Base-by-base conservation (phyloP, 345 rosid genomes). In the Salix udensis region DNA sequence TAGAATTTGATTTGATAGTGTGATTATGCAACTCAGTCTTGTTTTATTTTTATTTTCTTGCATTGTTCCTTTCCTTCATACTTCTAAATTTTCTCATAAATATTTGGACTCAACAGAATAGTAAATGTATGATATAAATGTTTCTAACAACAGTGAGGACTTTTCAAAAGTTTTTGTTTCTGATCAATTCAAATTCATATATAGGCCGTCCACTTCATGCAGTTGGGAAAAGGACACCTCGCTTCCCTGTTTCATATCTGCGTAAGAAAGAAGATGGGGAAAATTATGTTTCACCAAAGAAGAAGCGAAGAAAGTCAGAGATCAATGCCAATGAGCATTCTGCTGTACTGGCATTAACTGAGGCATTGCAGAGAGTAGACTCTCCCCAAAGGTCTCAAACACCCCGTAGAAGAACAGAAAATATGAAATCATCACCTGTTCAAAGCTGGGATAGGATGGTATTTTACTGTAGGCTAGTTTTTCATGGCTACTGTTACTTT, bases 201-300 rank as follows among this genome's bases (percentile, higher is more conserved):
- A 42, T 81, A 96, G 99, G 89, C 80, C 82, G 72, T 73, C 91
- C 84, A 74, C 94, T 88, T 75, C 96, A 82, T 90, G 94, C 89
- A 73, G 97, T 92, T 74, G 88, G 96, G 77, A 96, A 90, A 86
- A 92, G 99, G 86, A 96, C 99, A 39, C 99, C 98, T 80, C 96
- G 98, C 21, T n/a, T 94, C 67, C 97, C 97, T 73, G 91, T 96
- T 78, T 83, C 90, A 67, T 78, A 79, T 80, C 77, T 86, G 73
- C 18, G 58, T 71, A 88, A 79, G 81, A 89, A 79, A 83, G 89
- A 85, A 67, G 90, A 82, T 53, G 79, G 79, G 70, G 91, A 85
- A 67, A 88, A 76, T 84, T 67, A 73, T 76, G 78, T 76, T 80
- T 84, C 83, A 62, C 83, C 74, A 28, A 85, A 73, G 82, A 89